Evolutionary conservation across 441 rosid species (phyloP), one percentile per base, ranked within the genome.

Genomic region (California macrophylla): DNA sequence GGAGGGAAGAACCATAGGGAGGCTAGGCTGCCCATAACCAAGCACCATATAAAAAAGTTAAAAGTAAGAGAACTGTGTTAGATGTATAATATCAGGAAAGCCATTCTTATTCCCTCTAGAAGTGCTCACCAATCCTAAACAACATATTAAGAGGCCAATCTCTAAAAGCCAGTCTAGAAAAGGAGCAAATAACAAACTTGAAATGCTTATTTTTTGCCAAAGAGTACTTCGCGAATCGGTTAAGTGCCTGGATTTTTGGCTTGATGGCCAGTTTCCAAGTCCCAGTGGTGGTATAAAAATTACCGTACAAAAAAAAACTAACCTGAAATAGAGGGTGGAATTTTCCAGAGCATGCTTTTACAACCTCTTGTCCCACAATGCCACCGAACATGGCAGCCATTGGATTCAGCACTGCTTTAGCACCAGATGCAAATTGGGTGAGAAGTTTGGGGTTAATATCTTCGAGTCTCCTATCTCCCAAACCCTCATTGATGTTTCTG

Each of bases 371-470:
- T 30, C 97, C 97, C 70, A 92, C 97, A 70, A 92, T 82, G 64
- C 97, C 97, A 68, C 97, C 97, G 76, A 92, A 92, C 93, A 92
- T 89, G 40, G 97, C 97, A 74, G 97, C 96, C 96, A 89, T 89
- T 50, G 97, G 97, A 81, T 92, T 92, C 65, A 92, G 78, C 52
- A 89, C 91, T 66, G 97, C 96, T 81, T 84, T 86, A 50, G 97
- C 87, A 74, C 97, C 97, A 76, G 82, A 91, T 60, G 97, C 89
- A 82, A 91, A 89, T 79, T 83, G 87, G 13, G 83, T 79, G 68
- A 92, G 86, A 74, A 89, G 79, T 74, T 87, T 85, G 0, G 83
- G 84, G 75, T 87, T 82, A 60, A 92, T 69, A 72, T 86, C 89
- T 64, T 84, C 92, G 63, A 86, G 80, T 76, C 77, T 89, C 45